Conservation (phyloP, 2,329 filamentous ascomycete species). For the Aspergillus thermomutatus region DNA sequence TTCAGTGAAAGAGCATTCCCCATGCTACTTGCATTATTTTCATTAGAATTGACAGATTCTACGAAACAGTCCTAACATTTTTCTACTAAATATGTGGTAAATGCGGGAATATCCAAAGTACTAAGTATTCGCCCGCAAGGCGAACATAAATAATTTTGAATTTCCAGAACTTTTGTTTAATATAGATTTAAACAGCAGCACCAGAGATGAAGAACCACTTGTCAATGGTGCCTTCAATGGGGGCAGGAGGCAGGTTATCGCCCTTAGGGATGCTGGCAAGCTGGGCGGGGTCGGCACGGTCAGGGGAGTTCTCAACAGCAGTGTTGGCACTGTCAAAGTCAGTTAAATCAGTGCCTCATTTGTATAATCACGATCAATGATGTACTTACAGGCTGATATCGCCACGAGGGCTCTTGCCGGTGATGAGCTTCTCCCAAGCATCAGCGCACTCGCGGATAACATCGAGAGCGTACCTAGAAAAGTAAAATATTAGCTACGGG, state of each 20-base stretch:
- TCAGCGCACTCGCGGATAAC: constrained; percentile 94
- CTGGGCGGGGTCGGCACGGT: constrained; percentile 66
- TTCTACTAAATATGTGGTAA: neutral
- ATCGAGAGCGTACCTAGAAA: constrained; percentile 77
- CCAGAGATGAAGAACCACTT: constrained; percentile 99
- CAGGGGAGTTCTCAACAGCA: constrained; percentile 68
- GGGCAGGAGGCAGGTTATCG: constrained; percentile 77
- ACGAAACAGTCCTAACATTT: neutral
- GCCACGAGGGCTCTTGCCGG: constrained; percentile 77
- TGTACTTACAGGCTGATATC: constrained; percentile 74
- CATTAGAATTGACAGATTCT: neutral
- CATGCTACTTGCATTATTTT: neutral
- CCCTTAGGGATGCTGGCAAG: constrained; percentile 73
- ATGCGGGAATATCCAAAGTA: neutral
- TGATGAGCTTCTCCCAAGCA: constrained; percentile 94
- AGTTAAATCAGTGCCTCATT: constrained; percentile 6
- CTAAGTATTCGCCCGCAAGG: constrained; percentile 8
- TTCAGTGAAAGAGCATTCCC: neutral
- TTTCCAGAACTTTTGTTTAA: constrained; percentile 27
- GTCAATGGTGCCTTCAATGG: constrained; percentile 95
- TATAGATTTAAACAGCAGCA: constrained; percentile 67
- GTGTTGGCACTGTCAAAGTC: constrained; percentile 66
- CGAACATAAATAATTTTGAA: constrained; percentile 20
- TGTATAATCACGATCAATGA: neutral
- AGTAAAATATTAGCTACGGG: constrained; percentile 13